Conservation (phyloP, 75 land plant species). For the Adiantum capillusveneris region DNA sequence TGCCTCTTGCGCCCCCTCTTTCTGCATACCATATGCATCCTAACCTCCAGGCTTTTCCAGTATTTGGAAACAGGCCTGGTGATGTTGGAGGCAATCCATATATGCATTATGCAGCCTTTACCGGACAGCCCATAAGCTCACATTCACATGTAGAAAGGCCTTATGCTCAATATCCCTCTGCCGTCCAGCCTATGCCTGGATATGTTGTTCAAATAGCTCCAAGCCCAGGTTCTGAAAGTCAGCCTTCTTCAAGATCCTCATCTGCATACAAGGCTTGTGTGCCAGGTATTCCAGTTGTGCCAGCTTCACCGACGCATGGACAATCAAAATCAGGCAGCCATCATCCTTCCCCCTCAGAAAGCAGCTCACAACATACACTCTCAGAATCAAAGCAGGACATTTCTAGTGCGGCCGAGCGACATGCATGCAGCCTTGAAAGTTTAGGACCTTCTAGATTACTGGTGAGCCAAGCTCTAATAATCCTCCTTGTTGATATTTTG, state of each 20-base stretch:
- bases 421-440: not conserved
- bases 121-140: conserved; percentile 46
- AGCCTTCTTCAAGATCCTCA: conserved; percentile 4
- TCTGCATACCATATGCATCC: conserved; percentile 71
- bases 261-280: conserved; percentile 4
- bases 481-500: too few species aligned
- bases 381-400: not conserved
- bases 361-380: not conserved
- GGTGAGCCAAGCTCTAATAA: too few species aligned
- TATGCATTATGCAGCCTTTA: conserved; percentile 47
- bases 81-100: conserved; percentile 29
- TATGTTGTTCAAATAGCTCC: conserved; percentile 30
- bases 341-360: not conserved
- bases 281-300: conserved; percentile 20
- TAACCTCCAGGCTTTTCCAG: conserved; percentile 61
- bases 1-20: conserved; percentile 42
- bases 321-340: conserved; percentile 8
- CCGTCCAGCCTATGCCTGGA: conserved; percentile 29
- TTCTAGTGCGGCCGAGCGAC: not conserved
- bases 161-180: conserved; percentile 43
- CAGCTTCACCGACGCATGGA: conserved; percentile 2
- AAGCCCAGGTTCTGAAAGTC: conserved; percentile 11
- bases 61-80: conserved; percentile 47
- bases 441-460: not conserved
- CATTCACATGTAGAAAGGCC: conserved; percentile 51